phyloP scores from a whole-genome alignment of 495 filamentous ascomycete species.

The Podospora australis region DNA sequence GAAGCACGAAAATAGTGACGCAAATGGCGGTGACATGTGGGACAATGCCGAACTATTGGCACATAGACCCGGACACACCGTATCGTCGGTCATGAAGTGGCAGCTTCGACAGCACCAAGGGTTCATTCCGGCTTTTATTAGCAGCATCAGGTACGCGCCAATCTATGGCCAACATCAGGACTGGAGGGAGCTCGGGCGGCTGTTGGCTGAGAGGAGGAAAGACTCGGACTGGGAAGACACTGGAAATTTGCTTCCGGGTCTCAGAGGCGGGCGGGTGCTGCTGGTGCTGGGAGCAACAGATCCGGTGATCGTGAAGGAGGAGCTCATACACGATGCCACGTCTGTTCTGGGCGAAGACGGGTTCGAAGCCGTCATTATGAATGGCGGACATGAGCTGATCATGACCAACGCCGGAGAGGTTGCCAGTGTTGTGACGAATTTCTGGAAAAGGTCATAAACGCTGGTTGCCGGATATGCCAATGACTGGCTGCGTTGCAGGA shows the following conservation, averaged over 20 bases:
- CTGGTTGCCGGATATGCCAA: background rate
- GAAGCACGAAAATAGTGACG: slow-evolving; percentile 25
- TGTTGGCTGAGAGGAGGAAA: slow-evolving; percentile 39
- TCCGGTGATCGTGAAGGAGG: slow-evolving; percentile 44
- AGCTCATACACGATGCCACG: slow-evolving; percentile 45
- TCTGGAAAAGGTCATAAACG: slow-evolving; percentile 26
- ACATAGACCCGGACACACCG: slow-evolving; percentile 27
- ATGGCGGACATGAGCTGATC: slow-evolving; percentile 48
- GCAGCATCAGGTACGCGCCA: slow-evolving; percentile 46
- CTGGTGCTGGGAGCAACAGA: slow-evolving; percentile 49
- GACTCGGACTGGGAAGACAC: slow-evolving; percentile 4
- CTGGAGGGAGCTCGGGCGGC: slow-evolving; percentile 52
- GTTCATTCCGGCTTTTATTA: slow-evolving; percentile 50
- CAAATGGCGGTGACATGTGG: slow-evolving; percentile 32
- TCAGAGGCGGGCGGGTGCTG: slow-evolving; percentile 43
- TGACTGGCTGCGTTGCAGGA: no score
- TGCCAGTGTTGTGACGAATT: slow-evolving; percentile 30
- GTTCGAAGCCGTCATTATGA: slow-evolving; percentile 40
- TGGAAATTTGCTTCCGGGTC: slow-evolving; percentile 19
- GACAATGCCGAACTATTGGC: slow-evolving; percentile 37
- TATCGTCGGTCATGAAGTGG: slow-evolving; percentile 47
- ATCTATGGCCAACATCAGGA: slow-evolving; percentile 49
- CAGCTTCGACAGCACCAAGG: slow-evolving; percentile 50
- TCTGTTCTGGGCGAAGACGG: slow-evolving; percentile 36
- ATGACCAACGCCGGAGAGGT: slow-evolving; percentile 36